Evolutionary conservation across 495 filamentous ascomycete species (phyloP), one percentile per base, ranked within the genome.

Genomic region (Neurospora sp.): DNA sequence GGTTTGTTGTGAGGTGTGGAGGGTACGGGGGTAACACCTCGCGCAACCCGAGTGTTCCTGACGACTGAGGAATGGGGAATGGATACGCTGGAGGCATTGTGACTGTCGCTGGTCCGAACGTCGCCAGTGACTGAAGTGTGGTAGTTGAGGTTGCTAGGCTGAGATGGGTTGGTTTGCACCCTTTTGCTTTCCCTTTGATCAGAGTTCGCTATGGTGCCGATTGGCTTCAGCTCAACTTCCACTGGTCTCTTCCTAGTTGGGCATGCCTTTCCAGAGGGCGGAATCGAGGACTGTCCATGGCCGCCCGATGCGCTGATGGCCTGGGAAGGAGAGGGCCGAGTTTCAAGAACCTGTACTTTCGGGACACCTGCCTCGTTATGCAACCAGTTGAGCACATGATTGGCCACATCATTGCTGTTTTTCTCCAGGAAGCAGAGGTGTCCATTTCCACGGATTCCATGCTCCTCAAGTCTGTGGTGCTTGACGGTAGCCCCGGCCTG

Each of bases 371-470:
- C 14, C 27, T 65, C 53, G 12, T 35, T 18, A 37, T 65, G 53
- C 53, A 65, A 65, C 53, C 37, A 75, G 3, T 38, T 69, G 40
- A 71, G 76, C 18, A 88, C 68, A 35, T 79, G 70, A 9, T 70
- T 76, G 3, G 86, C 87, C 70, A 88, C 82, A 5, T 80, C 75
- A 69, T 85, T 79, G 74, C 83, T 90, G 70, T 90, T 91, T 82
- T 84, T 87, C 81, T 90, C 88, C 74, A 90, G 78, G 73, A 89
- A 88, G 70, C 86, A 81, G 77, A 90, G 82, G 78, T 90, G 88
- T 10, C 85, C 88, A 76, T 90, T 90, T 2, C 89, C 88, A 40
- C 81, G 74, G 37, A 89, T 85, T 0, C 84, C 84, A 9, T 74
- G 69, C 74, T 87, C 78, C 0, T 74, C 78, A 70, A 90, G 80